Evolutionary conservation across 805 yeast genomes (phyloP), one percentile per base, ranked within the genome.

Genomic region (Starmera caribaea): DNA sequence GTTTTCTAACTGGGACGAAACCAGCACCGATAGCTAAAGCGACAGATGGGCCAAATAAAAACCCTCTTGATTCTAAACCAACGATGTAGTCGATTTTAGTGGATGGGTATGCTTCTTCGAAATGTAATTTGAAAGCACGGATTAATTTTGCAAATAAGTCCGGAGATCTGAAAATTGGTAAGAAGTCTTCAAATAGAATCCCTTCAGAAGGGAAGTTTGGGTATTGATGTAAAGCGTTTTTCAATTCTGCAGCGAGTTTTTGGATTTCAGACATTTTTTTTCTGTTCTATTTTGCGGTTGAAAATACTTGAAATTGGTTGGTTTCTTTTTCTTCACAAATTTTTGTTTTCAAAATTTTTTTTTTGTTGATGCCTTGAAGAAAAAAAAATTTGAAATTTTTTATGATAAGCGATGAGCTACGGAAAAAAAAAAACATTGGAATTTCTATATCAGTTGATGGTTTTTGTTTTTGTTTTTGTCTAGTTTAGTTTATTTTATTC

Each of bases 21-120:
- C 96, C 94, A 30, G 90, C 89, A 45, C 81, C 80, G 42, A 92
- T 63, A 41, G 85, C 90, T 47, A 92, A 71, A 8, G 98, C 98
- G 50, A 92, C 71, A 30, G 97, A 69, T 35, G 99, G 99, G 12
- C 97, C 99, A 55, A 92, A 90, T 42, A 92, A 69, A 61, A 92
- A 92, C 4, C 99, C 99, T 63, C 99, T 81, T 37, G 97, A 84
- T 63, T 92, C 99, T 49, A 92, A 73, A 36, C 97, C 99, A 38
- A 92, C 87, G 44, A 92, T 72, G 57, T 82, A 90, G 57, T 92
- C 97, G 46, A 94, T 77, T 48, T 79, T 74, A 45, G 69, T 67
- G 44, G 68, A 68, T 43, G 71, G 66, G 56, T 73, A 73, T 21
- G 65, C 58, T 46, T 66, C 67, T 43, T 78, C 76, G 42, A 92